phyloP scores from a whole-genome alignment of 768 basidiomycete genomes.

The Leccinum arenicola region DNA sequence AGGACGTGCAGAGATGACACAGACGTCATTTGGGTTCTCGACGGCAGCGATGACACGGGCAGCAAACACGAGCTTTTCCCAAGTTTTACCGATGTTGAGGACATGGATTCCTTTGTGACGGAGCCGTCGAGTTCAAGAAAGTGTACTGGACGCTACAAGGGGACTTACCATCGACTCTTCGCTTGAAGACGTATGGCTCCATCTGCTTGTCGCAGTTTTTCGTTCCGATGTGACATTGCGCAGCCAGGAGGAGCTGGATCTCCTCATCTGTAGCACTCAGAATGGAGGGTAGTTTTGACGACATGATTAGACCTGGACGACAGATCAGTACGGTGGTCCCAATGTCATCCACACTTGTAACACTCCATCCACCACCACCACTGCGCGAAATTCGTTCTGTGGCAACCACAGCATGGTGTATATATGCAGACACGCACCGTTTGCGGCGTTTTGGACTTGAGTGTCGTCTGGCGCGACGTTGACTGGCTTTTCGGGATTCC shows the following conservation, averaged over 20 bases:
- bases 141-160: neutral
- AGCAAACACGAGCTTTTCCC: constrained; percentile 98
- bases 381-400: constrained; percentile 4
- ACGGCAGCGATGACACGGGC: constrained; percentile 96
- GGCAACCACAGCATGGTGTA: constrained; percentile 3
- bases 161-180: constrained; percentile 85
- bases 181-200: constrained; percentile 97
- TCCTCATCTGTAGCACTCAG: constrained; percentile 97
- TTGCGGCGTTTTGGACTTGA: constrained; percentile 34
- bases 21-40: constrained; percentile 97
- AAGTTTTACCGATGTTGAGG: constrained; percentile 98
- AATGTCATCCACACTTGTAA: constrained; percentile 28
- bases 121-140: constrained; percentile 13
- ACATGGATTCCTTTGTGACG: constrained; percentile 79
- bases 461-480: constrained; percentile 42
- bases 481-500: constrained; percentile 29
- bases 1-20: constrained; percentile 96
- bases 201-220: constrained; percentile 99
- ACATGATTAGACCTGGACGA: constrained; percentile 41
- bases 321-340: constrained; percentile 24
- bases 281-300: constrained; percentile 92
- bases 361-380: constrained; percentile 36
- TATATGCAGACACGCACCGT: constrained; percentile 37
- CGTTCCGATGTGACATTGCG: constrained; percentile 94
- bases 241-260: constrained; percentile 91